phyloP scores from a whole-genome alignment of 2,329 filamentous ascomycete genomes.

The Claviceps arundinis region DNA sequence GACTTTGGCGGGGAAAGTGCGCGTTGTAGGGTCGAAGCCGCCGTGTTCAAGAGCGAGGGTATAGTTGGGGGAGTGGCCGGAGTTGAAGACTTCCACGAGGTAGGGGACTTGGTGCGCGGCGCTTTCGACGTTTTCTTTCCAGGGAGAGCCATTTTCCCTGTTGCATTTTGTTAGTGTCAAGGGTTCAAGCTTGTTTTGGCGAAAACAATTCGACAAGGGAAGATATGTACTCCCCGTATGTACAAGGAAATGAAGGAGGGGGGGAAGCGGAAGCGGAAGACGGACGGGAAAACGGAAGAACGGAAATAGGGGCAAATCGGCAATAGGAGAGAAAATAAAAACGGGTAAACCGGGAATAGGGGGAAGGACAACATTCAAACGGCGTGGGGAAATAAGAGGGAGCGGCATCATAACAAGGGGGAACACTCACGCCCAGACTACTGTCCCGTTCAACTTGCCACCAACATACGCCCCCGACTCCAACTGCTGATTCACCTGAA shows the following conservation, averaged over 20 bases:
- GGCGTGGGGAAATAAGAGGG: not conserved
- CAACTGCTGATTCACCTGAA: slow-evolving; percentile 29
- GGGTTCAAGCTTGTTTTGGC: too few species aligned
- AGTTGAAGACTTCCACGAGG: slow-evolving; percentile 7
- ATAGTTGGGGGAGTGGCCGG: slow-evolving; percentile 31
- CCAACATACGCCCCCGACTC: slow-evolving; percentile 19
- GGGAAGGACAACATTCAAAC: too few species aligned
- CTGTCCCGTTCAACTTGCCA: slow-evolving; percentile 15
- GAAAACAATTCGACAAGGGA: too few species aligned
- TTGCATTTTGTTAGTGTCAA: too few species aligned
- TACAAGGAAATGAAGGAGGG: too few species aligned
- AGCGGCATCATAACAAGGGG: not conserved
- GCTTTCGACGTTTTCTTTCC: slow-evolving; percentile 22
- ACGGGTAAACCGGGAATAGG: too few species aligned
- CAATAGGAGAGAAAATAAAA: too few species aligned
- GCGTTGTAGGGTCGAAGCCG: slow-evolving; percentile 39
- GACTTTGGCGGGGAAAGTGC: slow-evolving; percentile 37
- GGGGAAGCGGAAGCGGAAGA: too few species aligned
- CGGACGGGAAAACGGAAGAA: too few species aligned
- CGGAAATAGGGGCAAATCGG: too few species aligned
- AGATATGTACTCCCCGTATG: too few species aligned
- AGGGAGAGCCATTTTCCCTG: slow-evolving; percentile 23
- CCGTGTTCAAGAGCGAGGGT: slow-evolving; percentile 32
- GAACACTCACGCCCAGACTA: slow-evolving; percentile 24
- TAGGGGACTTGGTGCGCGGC: slow-evolving; percentile 4